These are phyloP conservation scores for Artemisia tridentata DNA, from an alignment of 129 eudicot genomes.

Conservation along the genomic window DNA sequence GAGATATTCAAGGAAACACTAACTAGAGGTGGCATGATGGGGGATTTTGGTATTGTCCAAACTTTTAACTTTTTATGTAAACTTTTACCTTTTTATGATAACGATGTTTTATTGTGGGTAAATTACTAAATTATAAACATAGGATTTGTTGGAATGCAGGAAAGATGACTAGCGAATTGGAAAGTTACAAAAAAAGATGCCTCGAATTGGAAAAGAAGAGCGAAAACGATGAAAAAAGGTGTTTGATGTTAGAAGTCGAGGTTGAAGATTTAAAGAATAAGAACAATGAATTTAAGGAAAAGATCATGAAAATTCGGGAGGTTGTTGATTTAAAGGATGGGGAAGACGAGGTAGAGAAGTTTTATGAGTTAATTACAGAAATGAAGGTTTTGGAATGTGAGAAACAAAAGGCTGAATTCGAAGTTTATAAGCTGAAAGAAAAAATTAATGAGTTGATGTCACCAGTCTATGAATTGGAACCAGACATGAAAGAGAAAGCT, in stretches of 20 bases:
- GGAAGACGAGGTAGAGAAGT: constrained; percentile 24
- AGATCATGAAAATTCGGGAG: constrained; percentile 9
- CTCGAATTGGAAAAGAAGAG: constrained; percentile 36
- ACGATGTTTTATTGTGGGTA: too few species aligned
- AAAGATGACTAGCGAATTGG: constrained; percentile 29
- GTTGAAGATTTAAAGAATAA: constrained; percentile 41
- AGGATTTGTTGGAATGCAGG: constrained; percentile 21
- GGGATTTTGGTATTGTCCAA: too few species aligned
- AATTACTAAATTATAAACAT: constrained; percentile 5
- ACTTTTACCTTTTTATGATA: too few species aligned
- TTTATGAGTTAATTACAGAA: constrained; percentile 43
- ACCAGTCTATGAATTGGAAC: constrained; percentile 17
- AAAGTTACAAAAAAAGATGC: constrained; percentile 23
- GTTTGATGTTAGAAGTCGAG: constrained; percentile 37
- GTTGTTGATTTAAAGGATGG: not conserved
- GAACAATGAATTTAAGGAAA: constrained; percentile 39
- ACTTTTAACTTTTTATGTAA: too few species aligned
- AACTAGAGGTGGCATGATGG: too few species aligned
- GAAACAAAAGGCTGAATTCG: constrained; percentile 49
- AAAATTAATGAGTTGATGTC: constrained; percentile 38
- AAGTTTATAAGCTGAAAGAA: constrained; percentile 37
- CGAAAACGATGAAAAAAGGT: constrained; percentile 30
- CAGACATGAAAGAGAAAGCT: not conserved
- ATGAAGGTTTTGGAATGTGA: constrained; percentile 60
- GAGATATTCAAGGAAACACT: constrained; percentile 25